Evolutionary conservation across 106 monocot genomes (phyloP).

Genomic region (Gastrodia elata): DNA sequence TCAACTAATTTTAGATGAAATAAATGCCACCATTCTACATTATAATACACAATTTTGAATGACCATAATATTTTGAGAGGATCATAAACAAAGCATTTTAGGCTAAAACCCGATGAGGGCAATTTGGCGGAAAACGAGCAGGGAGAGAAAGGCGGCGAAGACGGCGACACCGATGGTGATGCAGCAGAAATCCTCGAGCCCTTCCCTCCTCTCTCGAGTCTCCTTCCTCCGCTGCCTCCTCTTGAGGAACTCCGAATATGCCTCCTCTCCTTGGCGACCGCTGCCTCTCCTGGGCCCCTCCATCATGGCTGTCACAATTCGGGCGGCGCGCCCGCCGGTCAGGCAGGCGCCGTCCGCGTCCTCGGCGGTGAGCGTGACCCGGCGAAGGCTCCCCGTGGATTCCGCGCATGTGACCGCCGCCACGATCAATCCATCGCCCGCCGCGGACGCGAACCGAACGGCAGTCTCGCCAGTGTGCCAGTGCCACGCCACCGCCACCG

Average conservation of each 20-base stretch:
- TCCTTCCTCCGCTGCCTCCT: constrained; percentile 39
- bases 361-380: constrained; percentile 51
- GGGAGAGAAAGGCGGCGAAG: constrained; percentile 16
- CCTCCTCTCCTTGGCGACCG: constrained; percentile 1
- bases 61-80: too few species aligned
- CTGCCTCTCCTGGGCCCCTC: constrained; percentile 16
- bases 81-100: too few species aligned
- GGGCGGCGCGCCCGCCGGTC: constrained; percentile 41
- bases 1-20: too few species aligned
- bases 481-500: constrained; percentile 40
- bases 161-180: constrained; percentile 17
- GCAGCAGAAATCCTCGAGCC: constrained; percentile 25
- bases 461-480: constrained; percentile 56
- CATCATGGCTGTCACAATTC: constrained; percentile 19
- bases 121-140: constrained; percentile 22
- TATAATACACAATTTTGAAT: too few species aligned
- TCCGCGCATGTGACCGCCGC: constrained; percentile 38
- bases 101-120: too few species aligned
- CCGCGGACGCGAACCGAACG: constrained; percentile 31
- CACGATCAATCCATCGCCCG: constrained; percentile 17
- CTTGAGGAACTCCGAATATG: constrained; percentile 9
- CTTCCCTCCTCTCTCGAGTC: constrained; percentile 28
- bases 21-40: too few species aligned
- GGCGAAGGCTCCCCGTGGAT: constrained; percentile 24
- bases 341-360: constrained; percentile 43